Evolutionary conservation across 768 basidiomycete genomes (phyloP).

Genomic region (Cyathus striatus): DNA sequence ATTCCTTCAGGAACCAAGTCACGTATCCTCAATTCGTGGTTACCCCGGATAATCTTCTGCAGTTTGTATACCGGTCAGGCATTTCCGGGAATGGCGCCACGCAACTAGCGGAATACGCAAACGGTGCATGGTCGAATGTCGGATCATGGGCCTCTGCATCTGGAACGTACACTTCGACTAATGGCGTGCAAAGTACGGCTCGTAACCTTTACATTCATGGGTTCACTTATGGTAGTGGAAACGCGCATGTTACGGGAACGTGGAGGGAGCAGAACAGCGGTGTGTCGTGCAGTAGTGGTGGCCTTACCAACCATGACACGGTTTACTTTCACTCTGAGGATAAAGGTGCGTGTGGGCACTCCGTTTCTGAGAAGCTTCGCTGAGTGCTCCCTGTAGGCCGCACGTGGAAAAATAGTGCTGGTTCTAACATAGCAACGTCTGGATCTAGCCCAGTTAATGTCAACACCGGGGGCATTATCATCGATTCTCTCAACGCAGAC

Average conservation of each 20-base stretch:
- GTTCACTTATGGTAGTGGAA: conserved; percentile 32
- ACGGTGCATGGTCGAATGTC: conserved; percentile 35
- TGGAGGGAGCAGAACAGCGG: conserved; percentile 41
- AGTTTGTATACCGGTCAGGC: conserved; percentile 43
- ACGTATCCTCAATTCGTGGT: conserved; percentile 46
- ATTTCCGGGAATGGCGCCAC: conserved; percentile 43
- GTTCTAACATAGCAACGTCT: conserved; percentile 30
- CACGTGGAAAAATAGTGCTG: conserved; percentile 40
- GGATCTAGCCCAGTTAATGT: conserved; percentile 36
- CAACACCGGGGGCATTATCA: conserved; percentile 36
- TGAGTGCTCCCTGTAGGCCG: conserved; percentile 22
- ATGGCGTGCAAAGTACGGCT: conserved; percentile 32
- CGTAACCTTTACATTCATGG: conserved; percentile 45
- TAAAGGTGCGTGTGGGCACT: conserved; percentile 22
- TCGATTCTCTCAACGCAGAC: conserved; percentile 39
- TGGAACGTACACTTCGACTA: conserved; percentile 37
- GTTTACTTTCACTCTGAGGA: conserved; percentile 42
- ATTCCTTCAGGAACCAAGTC: conserved; percentile 23
- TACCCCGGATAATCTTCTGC: conserved; percentile 38
- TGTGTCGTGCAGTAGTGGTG: conserved; percentile 36
- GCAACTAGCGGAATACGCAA: conserved; percentile 40
- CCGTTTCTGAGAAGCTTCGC: neutral
- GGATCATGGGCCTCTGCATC: conserved; percentile 41
- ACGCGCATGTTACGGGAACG: conserved; percentile 39
- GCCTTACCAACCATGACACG: conserved; percentile 45